These are phyloP conservation scores for Firmiana major DNA, from an alignment of 345 rosid genomes.

Conservation along the genomic window DNA sequence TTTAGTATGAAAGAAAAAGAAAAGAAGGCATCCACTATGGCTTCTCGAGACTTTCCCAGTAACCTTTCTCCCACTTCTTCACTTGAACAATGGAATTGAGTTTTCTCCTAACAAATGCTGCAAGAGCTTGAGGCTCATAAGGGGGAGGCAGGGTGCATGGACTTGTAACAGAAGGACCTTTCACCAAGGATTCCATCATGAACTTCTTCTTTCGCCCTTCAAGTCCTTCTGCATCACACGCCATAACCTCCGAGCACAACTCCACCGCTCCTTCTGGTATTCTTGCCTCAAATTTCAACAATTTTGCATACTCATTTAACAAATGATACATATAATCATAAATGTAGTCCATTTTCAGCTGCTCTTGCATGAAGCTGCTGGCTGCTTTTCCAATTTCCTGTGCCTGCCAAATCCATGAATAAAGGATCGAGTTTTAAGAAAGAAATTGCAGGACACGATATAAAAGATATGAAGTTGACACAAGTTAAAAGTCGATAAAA, in stretches of 20 bases:
- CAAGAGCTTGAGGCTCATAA: conserved; percentile 33
- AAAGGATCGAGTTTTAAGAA: not conserved
- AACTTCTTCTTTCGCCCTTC: conserved; percentile 40
- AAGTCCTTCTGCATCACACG: conserved; percentile 40
- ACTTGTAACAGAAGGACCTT: conserved; percentile 34
- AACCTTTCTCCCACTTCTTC: conserved; percentile 57
- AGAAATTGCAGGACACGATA: too few species aligned
- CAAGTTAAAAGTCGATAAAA: too few species aligned
- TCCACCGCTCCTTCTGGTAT: conserved; percentile 46
- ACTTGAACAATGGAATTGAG: conserved; percentile 38
- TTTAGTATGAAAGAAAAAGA: not conserved
- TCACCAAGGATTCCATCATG: conserved; percentile 52
- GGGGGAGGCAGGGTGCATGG: conserved; percentile 67
- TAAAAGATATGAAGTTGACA: too few species aligned
- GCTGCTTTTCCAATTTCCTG: conserved; percentile 58
- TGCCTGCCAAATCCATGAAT: conserved; percentile 36
- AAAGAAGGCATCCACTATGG: not conserved
- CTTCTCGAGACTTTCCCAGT: conserved; percentile 30
- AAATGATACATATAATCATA: conserved; percentile 78
- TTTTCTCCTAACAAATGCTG: conserved; percentile 30
- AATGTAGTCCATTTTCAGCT: conserved; percentile 58
- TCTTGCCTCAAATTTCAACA: conserved; percentile 43
- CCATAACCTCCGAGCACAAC: conserved; percentile 55
- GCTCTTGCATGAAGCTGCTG: conserved; percentile 49
- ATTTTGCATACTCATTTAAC: conserved; percentile 65